phyloP scores from a whole-genome alignment of 2,329 filamentous ascomycete species.

The Aspergillus pseudonomiae region DNA sequence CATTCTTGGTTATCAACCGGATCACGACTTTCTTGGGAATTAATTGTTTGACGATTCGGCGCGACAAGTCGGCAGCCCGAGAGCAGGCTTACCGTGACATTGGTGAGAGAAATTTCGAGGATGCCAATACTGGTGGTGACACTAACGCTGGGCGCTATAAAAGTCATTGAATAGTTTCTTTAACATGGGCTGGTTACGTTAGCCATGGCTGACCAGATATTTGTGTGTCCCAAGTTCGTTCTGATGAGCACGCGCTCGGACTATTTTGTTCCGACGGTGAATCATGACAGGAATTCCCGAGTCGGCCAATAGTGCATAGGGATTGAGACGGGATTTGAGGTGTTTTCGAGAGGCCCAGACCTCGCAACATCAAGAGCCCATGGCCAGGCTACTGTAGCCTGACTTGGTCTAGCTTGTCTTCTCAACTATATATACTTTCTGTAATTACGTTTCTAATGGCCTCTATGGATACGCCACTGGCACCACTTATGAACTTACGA shows the following conservation, averaged over 20 bases:
- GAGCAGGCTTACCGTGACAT: constrained; percentile 41
- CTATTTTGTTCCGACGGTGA: background rate
- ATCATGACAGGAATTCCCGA: background rate
- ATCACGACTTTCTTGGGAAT: constrained; percentile 94
- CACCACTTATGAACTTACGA: constrained; percentile 22
- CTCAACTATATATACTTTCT: constrained; percentile 7
- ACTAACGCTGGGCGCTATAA: constrained; percentile 23
- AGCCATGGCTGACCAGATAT: background rate
- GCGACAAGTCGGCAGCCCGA: constrained; percentile 36
- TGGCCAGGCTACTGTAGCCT: background rate
- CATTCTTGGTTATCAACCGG: constrained; percentile 82
- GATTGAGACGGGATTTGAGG: background rate
- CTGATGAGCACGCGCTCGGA: background rate
- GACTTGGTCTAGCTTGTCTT: background rate
- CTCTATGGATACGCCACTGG: constrained; percentile 17
- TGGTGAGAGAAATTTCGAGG: constrained; percentile 27
- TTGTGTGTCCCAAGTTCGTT: background rate
- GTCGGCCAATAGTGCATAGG: background rate
- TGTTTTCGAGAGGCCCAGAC: background rate
- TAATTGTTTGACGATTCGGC: constrained; percentile 83
- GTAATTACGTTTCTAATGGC: constrained; percentile 19
- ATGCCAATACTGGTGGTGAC: constrained; percentile 13
- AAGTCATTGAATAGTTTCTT: constrained; percentile 19
- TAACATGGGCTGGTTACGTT: background rate
- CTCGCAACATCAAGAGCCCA: background rate